Percentiles rank a stretch among this genome's conserved stretches.
Conservation (phyloP, 1,284 basidiomycete species). For the Cerrena zonata region DNA sequence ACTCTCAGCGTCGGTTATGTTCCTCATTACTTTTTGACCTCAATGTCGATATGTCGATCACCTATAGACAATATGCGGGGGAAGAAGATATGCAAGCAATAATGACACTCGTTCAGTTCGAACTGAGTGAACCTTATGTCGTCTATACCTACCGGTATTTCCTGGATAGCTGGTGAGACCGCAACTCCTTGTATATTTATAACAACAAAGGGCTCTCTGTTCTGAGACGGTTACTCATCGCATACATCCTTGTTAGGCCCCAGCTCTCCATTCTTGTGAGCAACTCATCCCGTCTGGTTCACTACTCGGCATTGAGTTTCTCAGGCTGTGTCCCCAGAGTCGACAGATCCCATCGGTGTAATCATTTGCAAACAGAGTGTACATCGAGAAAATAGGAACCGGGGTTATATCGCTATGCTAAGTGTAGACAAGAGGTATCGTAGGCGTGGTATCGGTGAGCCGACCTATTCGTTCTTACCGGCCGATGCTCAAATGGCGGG, state of each 20-base stretch:
- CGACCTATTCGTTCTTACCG: not conserved
- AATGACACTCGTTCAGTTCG: constrained; percentile 83
- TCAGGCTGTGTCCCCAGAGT: constrained; percentile 56
- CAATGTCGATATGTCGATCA: constrained; percentile 35
- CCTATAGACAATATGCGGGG: constrained; percentile 68
- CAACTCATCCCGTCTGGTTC: constrained; percentile 5
- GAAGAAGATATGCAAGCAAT: constrained; percentile 77
- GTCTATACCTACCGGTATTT: constrained; percentile 93
- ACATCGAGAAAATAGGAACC: constrained; percentile 70
- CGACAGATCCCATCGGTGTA: constrained; percentile 71
- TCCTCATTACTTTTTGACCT: constrained; percentile 19
- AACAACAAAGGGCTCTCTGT: too few species aligned
- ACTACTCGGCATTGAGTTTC: not conserved
- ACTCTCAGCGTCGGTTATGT: constrained; percentile 17
- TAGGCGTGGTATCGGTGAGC: constrained; percentile 85
- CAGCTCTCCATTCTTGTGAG: constrained; percentile 85
- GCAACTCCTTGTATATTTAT: not conserved
- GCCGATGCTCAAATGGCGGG: not conserved
- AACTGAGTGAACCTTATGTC: constrained; percentile 93
- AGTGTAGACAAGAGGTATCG: constrained; percentile 78
- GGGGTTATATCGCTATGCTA: constrained; percentile 98
- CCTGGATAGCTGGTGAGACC: constrained; percentile 78
- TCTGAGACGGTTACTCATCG: too few species aligned
- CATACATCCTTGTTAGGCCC: constrained; percentile 56
- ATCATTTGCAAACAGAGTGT: constrained; percentile 93